Conservation (phyloP, 2,329 filamentous ascomycete species). For the Chaetomium strumarium region DNA sequence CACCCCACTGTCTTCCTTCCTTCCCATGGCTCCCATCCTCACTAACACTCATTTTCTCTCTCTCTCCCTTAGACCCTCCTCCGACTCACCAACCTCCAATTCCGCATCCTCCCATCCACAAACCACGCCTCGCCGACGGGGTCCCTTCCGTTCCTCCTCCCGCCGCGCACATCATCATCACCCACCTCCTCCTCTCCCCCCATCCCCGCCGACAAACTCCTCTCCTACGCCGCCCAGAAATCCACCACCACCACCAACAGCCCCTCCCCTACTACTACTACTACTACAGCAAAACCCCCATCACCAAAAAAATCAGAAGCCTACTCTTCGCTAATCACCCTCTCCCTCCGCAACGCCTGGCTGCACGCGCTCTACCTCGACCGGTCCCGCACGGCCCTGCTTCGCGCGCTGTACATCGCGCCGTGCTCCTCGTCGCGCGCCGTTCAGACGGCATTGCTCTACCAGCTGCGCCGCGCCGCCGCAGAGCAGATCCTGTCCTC, state of each 20-base stretch:
- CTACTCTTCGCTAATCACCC: slow-evolving; percentile 72
- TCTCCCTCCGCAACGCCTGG: slow-evolving; percentile 79
- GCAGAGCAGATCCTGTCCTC: slow-evolving; percentile 64
- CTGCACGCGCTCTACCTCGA: slow-evolving; percentile 79
- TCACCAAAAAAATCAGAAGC: slow-evolving; percentile 44
- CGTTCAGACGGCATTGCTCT: slow-evolving; percentile 57
- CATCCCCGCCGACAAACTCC: slow-evolving; percentile 24
- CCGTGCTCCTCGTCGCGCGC: slow-evolving; percentile 53
- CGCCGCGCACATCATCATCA: slow-evolving; percentile 32
- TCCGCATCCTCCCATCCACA: slow-evolving; percentile 64
- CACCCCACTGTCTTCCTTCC: not conserved
- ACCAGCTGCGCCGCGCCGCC: slow-evolving; percentile 67
- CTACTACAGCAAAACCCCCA: not conserved
- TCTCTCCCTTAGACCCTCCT: slow-evolving; percentile 62
- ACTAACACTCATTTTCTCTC: not conserved
- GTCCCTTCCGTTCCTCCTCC: slow-evolving; percentile 79
- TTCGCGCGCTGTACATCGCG: slow-evolving; percentile 64
- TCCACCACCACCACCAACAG: no score
- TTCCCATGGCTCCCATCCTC: not conserved
- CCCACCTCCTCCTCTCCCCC: slow-evolving; percentile 26
- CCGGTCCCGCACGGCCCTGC: slow-evolving; percentile 60
- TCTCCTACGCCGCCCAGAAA: slow-evolving; percentile 19
- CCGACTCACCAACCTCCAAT: slow-evolving; percentile 64
- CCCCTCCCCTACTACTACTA: not conserved
- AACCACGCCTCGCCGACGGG: slow-evolving; percentile 93